Evolutionary conservation across 208 protist genomes (phyloP).

Genomic region (Balamuthia mandrillaris): DNA sequence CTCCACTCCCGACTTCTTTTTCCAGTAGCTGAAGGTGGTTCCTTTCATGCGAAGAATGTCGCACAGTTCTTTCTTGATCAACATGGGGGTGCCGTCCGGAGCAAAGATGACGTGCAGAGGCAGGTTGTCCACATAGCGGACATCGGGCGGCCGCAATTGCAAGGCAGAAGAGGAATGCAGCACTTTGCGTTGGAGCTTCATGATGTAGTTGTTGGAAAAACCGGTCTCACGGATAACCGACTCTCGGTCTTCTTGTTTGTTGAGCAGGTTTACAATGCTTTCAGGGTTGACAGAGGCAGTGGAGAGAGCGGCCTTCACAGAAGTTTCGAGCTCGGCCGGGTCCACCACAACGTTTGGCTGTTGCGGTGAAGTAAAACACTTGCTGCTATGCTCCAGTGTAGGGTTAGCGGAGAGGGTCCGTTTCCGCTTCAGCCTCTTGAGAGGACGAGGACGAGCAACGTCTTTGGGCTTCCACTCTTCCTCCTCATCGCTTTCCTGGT

Average conservation of each 20-base stretch:
- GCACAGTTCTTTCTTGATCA: conserved; percentile 31
- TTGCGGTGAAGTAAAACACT: too few species aligned
- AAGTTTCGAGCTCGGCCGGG: too few species aligned
- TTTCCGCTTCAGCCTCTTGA: too few species aligned
- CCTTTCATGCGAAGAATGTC: conserved; percentile 18
- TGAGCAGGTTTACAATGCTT: conserved; percentile 21
- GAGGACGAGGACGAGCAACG: too few species aligned
- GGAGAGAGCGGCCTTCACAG: too few species aligned
- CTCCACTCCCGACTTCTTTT: conserved; percentile 11
- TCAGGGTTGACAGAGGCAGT: too few species aligned
- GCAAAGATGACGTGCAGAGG: conserved; percentile 13
- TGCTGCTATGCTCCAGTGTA: too few species aligned
- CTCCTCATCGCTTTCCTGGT: too few species aligned
- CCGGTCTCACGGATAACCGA: conserved; percentile 20
- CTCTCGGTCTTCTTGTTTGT: conserved; percentile 2
- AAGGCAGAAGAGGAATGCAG: conserved; percentile 18
- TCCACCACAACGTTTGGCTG: too few species aligned
- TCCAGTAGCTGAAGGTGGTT: conserved; percentile 22
- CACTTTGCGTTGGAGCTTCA: conserved; percentile 2
- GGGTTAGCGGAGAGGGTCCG: too few species aligned
- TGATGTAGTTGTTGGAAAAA: conserved; percentile 35
- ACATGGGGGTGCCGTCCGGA: neutral
- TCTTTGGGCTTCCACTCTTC: too few species aligned
- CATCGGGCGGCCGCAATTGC: neutral
- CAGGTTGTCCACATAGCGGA: neutral